Conservation (phyloP, 2,329 filamentous ascomycete species). For the Aspergillus sojae region DNA sequence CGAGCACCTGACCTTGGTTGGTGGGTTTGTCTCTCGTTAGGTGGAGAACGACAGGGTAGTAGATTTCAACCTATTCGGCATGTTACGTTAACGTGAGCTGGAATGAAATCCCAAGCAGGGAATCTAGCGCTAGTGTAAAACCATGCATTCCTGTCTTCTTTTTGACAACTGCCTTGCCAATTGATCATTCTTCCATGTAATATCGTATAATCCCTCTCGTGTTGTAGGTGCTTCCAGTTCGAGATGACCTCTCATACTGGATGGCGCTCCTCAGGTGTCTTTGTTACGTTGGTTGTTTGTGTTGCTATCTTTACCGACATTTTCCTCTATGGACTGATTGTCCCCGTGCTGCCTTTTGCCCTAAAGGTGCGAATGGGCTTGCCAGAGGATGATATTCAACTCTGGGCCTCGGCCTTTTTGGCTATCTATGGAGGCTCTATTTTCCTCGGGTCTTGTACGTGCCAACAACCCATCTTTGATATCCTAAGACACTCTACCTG, state of each 20-base stretch:
- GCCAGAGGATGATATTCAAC: slow-evolving; percentile 15
- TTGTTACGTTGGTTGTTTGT: slow-evolving; percentile 14
- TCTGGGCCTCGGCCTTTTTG: slow-evolving; percentile 23
- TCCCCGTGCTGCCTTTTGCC: slow-evolving; percentile 24
- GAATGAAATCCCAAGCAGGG: not conserved
- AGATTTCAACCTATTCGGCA: not conserved
- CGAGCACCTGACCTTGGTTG: slow-evolving; percentile 5
- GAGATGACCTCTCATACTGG: not conserved
- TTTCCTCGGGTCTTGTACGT: slow-evolving; percentile 2
- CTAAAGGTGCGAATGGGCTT: slow-evolving; percentile 15
- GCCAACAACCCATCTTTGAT: not conserved
- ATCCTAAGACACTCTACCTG: not conserved
- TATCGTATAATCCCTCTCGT: too few relatives aligned
- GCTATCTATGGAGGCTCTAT: slow-evolving; percentile 20
- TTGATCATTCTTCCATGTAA: too few relatives aligned
- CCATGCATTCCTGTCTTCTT: not conserved
- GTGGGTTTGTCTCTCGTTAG: slow-evolving; percentile 3
- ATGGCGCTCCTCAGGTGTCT: slow-evolving; percentile 12
- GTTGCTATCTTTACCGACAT: slow-evolving; percentile 19
- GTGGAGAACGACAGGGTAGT: not conserved
- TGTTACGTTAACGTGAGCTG: not conserved
- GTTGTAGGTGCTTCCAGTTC: not conserved
- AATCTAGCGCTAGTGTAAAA: not conserved
- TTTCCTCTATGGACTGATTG: slow-evolving; percentile 25
- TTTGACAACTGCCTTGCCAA: not conserved